Conservation (phyloP, 2,329 filamentous ascomycete species). For the Fragosphaeria purpurea region DNA sequence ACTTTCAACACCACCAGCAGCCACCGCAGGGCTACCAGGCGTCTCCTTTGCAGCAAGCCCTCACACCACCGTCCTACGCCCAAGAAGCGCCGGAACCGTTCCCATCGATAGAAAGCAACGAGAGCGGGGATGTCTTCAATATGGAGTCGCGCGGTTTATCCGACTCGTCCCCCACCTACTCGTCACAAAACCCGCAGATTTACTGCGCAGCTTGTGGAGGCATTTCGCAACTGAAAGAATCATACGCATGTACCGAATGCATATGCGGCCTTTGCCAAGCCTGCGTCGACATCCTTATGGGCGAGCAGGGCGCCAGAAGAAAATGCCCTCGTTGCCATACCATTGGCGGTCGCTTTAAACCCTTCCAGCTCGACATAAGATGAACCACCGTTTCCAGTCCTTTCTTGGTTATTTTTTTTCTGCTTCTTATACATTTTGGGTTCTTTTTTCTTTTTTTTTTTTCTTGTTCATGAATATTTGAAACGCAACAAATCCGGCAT, state of each 20-base stretch:
- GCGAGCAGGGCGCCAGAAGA: slow-evolving; percentile 63
- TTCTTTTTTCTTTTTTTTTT: background rate
- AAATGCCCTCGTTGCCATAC: slow-evolving; percentile 73
- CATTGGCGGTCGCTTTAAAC: slow-evolving; percentile 72
- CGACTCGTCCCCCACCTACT: slow-evolving; percentile 64
- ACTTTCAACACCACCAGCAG: slow-evolving; percentile 20
- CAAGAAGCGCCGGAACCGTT: slow-evolving; percentile 67
- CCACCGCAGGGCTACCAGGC: slow-evolving; percentile 57
- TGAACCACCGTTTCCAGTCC: slow-evolving; percentile 27
- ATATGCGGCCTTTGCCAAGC: slow-evolving; percentile 86
- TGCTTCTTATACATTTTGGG: background rate
- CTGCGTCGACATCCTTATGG: slow-evolving; percentile 73
- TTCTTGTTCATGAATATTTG: background rate
- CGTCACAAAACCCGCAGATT: slow-evolving; percentile 70
- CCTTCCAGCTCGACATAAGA: slow-evolving; percentile 73
- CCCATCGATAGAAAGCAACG: slow-evolving; percentile 74
- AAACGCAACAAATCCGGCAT: no score
- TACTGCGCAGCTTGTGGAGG: slow-evolving; percentile 84
- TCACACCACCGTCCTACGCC: slow-evolving; percentile 70
- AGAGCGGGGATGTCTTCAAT: slow-evolving; percentile 63
- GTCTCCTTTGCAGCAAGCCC: slow-evolving; percentile 79
- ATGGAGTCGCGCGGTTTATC: slow-evolving; percentile 55
- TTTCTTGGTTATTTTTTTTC: background rate
- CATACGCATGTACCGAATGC: slow-evolving; percentile 91
- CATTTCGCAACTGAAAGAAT: slow-evolving; percentile 66